These are phyloP conservation scores for Xylaria sp. DNA, from an alignment of 2,329 filamentous ascomycete genomes.

Conservation along the genomic window DNA sequence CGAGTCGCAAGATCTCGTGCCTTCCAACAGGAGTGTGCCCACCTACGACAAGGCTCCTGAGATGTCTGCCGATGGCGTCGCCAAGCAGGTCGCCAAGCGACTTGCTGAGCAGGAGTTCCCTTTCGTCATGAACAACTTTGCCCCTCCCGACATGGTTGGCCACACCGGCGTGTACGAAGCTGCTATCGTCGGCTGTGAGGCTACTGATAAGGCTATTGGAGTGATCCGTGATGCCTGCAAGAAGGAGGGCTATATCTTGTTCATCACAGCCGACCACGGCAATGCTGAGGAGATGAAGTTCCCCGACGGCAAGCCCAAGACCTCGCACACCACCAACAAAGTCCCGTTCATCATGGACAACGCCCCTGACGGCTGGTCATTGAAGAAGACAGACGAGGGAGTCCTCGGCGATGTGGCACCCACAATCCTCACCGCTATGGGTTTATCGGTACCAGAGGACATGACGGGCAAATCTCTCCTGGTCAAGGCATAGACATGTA, in stretches of 20 bases:
- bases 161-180: slow-evolving; percentile 98
- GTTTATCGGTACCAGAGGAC: slow-evolving; percentile 85
- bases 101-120: slow-evolving; percentile 87
- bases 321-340: slow-evolving; percentile 96
- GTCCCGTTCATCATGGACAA: slow-evolving; percentile 99
- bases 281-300: slow-evolving; percentile 99
- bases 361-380: slow-evolving; percentile 85
- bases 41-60: slow-evolving; percentile 96
- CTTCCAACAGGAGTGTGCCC: slow-evolving; percentile 87
- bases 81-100: slow-evolving; percentile 87
- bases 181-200: slow-evolving; percentile 82
- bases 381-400: slow-evolving; percentile 80
- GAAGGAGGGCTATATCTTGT: slow-evolving; percentile 90
- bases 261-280: slow-evolving; percentile 96
- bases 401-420: slow-evolving; percentile 98
- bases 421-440: slow-evolving; percentile 92
- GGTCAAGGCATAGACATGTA: slow-evolving; percentile 63
- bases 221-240: slow-evolving; percentile 93
- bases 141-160: slow-evolving; percentile 98
- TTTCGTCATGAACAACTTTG: slow-evolving; percentile 99
- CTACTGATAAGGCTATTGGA: slow-evolving; percentile 94
- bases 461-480: slow-evolving; percentile 91
- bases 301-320: slow-evolving; percentile 94
- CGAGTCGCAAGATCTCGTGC: slow-evolving; percentile 79
- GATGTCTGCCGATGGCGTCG: slow-evolving; percentile 94